A percentile compares a stretch with the other conserved stretches of the same genome.
phyloP scores from a whole-genome alignment of 257 asterid species.

The Solanum dulcamara region DNA sequence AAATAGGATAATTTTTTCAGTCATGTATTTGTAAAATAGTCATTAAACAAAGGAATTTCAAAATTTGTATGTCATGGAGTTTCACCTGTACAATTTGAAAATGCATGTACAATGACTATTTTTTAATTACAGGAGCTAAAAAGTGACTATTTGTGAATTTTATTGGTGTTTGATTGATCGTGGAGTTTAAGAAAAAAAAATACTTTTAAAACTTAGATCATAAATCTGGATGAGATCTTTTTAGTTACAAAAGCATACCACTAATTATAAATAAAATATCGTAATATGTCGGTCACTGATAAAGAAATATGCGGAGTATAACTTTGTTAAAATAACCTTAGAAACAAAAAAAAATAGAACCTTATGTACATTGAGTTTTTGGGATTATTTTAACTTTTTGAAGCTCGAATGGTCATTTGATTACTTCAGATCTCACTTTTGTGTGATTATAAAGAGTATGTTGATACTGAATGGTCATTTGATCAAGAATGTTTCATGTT shows the following conservation, averaged over 20 bases:
- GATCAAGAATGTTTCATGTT: neutral
- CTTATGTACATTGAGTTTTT: neutral
- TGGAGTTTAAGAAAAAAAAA: neutral
- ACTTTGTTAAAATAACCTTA: neutral
- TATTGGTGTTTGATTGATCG: neutral
- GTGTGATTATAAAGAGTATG: neutral
- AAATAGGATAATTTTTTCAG: neutral
- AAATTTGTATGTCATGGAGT: neutral
- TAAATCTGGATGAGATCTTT: neutral
- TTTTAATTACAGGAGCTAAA: neutral
- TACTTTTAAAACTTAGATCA: neutral
- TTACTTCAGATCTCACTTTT: neutral
- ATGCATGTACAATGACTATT: neutral
- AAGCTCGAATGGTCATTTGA: neutral
- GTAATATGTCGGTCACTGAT: accelerated
- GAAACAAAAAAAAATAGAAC: neutral
- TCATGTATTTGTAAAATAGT: neutral
- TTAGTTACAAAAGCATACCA: neutral
- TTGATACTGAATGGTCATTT: neutral
- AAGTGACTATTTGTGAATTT: neutral
- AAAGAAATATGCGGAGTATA: neutral
- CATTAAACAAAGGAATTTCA: no score
- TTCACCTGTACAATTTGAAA: neutral
- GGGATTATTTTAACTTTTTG: neutral
- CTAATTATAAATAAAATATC: neutral